phyloP scores from a whole-genome alignment of 106 monocot species.

The Acanthochlamys bracteata region DNA sequence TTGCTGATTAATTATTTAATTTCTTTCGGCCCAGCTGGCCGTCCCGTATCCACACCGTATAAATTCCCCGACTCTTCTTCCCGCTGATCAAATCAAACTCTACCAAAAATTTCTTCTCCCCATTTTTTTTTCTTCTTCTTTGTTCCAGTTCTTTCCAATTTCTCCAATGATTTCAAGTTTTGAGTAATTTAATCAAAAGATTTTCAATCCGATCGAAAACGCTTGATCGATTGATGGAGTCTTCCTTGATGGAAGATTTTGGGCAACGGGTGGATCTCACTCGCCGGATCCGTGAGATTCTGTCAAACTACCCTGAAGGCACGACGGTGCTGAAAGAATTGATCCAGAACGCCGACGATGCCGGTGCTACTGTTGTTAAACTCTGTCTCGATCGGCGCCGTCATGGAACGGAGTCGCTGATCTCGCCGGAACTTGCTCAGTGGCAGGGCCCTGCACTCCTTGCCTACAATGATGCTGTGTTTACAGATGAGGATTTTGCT shows the following conservation, averaged over 20 bases:
- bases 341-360: slow-evolving; percentile 99
- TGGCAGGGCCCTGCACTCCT: slow-evolving; percentile 97
- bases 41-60: too few relatives aligned
- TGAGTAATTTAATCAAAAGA: neutral
- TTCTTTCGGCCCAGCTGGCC: too few relatives aligned
- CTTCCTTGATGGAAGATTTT: slow-evolving; percentile 75
- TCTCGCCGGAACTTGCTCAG: slow-evolving; percentile 57
- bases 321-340: slow-evolving; percentile 95
- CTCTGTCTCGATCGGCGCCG: slow-evolving; percentile 88
- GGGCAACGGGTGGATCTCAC: slow-evolving; percentile 94
- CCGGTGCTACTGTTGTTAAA: slow-evolving; percentile 70
- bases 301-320: slow-evolving; percentile 92
- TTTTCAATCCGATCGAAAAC: too few relatives aligned
- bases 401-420: slow-evolving; percentile 59
- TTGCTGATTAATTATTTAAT: too few relatives aligned
- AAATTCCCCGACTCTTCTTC: too few relatives aligned
- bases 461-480: slow-evolving; percentile 87
- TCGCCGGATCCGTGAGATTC: slow-evolving; percentile 81
- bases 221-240: slow-evolving; percentile 6
- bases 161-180: too few relatives aligned
- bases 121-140: too few relatives aligned
- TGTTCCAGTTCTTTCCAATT: too few relatives aligned
- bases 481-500: slow-evolving; percentile 83
- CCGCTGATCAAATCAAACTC: too few relatives aligned
- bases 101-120: too few relatives aligned